Base-by-base conservation (phyloP, 768 basidiomycete genomes). In the Lactifluus pinguis region DNA sequence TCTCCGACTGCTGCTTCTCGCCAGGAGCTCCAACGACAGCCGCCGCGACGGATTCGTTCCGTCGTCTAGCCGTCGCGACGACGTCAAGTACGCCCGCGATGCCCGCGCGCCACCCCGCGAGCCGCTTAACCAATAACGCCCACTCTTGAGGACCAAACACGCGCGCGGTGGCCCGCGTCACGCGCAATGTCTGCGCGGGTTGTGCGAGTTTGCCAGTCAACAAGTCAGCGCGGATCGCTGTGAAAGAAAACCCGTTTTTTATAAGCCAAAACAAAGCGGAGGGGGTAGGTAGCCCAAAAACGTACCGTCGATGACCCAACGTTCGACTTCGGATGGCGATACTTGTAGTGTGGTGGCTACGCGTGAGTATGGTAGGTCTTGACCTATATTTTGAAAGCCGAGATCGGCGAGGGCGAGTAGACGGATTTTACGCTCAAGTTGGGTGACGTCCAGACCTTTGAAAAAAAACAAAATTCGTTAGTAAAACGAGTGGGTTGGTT, bases 231-330 rank as follows among this genome's bases (percentile, higher is more conserved):
- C 92, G 88, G 66, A 94, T 92, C 58, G 87, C 92, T 92, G 32
- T 34, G 25, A 25, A 25, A 25, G 2, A 25, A 25, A 25, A 25
- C 25, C 25, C 1, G 1, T 25, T 25, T 25, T 25, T 25, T 25
- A 25, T 25, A 25, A 25, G 25, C 25, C 1, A 25, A 25, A 25
- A 25, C 1, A 25, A 8, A 66, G 47, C 47, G 49, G 61, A 15
- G 36, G 36, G 55, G 53, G 49, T 36, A n/a, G n/a, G n/a, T 10
- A 54, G 19, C 25, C 25, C 8, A 57, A 49, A 34, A 13, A 65
- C 77, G 62, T 68, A 92, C 91, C 85, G 73, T 93, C 89, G 63
- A 94, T 93, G 44, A 85, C 83, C 89, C 90, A 93, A 68, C 81
- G 84, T 71, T 94, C 92, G 32, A 94, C 89, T 61, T 89, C 77